Base-by-base conservation (phyloP, 768 basidiomycete species). In the Boletus insuetus region DNA sequence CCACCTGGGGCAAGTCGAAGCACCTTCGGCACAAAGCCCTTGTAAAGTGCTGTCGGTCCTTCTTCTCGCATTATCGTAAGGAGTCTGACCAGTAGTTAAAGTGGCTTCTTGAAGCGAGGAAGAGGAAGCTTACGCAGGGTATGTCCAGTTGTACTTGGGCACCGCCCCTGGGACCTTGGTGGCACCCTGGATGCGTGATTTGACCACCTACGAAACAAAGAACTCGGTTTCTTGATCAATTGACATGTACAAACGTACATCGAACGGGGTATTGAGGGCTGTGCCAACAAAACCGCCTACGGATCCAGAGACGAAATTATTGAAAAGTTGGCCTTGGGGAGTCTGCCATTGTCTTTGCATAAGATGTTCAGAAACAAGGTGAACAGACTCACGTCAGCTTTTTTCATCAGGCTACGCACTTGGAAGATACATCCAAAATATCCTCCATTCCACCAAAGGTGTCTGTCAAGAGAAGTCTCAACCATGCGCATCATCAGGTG, bases 21-120 rank as follows among this genome's bases (percentile, higher is more conserved):
- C 4, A 97, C 94, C 72, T 99, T 99, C 29, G 96, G 96, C 16
- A 90, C 78, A 72, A 98, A 99, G 34, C 96, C 94, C 69, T 95
- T 95, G 80, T 96, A 97, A 37, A 97, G 77, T 5, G 94, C 93
- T 4, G 74, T 82, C 3, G 86, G 67, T 26, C 94, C 94, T 70
- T 97, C 94, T 75, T 95, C 93, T 24, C 89, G 83, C 58, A 87
- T 82, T 60, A 95, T 92, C 6, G 84, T 87, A 19, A 82, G 73
- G 11, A 95, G 76, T 39, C 80, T 82, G 54, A 38, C 16, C 47
- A 19, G 10, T 38, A 5, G 7, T 63, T n/a, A 49, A 46, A 40
- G 41, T 10, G 14, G 38, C 19, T 12, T 48, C 4, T 12, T 7
- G 58, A 12, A 38, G 8, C 20, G 4, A 32, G 3, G 17, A 32